phyloP scores from a whole-genome alignment of 352 stramenopile genomes.

The Pythium guiyangense region DNA sequence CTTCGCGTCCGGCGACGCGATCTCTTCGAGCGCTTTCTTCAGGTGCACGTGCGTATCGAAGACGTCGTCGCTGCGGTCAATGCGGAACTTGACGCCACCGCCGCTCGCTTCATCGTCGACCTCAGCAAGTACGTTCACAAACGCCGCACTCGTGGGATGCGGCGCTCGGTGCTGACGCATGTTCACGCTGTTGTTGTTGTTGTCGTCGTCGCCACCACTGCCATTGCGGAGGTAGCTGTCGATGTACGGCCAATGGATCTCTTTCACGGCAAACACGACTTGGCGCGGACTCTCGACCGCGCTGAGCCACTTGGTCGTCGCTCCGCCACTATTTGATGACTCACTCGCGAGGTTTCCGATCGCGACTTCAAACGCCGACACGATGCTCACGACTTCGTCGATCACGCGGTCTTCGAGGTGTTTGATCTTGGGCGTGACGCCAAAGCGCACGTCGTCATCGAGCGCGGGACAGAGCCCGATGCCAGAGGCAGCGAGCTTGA shows the following conservation, averaged over 20 bases:
- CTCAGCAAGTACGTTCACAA: conserved; percentile 64
- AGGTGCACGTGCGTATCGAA: conserved; percentile 75
- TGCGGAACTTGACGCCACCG: conserved; percentile 66
- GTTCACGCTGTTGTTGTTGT: not conserved
- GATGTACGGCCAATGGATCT: conserved; percentile 80
- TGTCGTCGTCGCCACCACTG: conserved; percentile 12
- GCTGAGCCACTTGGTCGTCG: conserved; percentile 18
- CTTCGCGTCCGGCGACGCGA: conserved; percentile 59
- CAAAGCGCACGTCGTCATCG: conserved; percentile 26
- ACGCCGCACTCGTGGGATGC: conserved; percentile 25
- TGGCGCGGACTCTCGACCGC: conserved; percentile 42
- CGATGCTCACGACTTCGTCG: conserved; percentile 61
- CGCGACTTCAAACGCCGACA: conserved; percentile 54
- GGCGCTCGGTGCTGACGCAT: not conserved
- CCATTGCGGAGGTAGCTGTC: conserved; percentile 9
- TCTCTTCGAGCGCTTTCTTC: conserved; percentile 49
- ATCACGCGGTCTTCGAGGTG: conserved; percentile 67
- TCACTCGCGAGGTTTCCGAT: conserved; percentile 33
- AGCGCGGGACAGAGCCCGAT: conserved; percentile 56
- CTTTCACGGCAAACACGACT: conserved; percentile 68
- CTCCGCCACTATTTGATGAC: conserved; percentile 12
- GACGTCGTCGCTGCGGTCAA: conserved; percentile 48
- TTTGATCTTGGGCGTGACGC: conserved; percentile 50
- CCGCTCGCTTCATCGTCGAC: conserved; percentile 56
- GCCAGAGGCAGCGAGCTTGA: conserved; percentile 42